Evolutionary conservation across 192 early-diverging fungal species (phyloP).

Genomic region (Coemansia sp.): DNA sequence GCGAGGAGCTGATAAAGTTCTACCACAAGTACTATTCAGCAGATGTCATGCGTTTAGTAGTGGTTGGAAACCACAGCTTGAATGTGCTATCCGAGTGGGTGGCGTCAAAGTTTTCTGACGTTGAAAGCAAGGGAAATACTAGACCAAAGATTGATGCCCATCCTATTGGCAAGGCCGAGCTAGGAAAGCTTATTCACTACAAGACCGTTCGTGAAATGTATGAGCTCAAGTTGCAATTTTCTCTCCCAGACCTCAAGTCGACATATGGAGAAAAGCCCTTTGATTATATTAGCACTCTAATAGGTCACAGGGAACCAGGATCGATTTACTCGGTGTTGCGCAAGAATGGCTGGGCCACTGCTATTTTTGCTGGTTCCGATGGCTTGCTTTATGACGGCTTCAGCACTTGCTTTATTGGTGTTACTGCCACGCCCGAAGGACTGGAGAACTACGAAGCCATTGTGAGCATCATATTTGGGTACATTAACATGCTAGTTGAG

Average conservation of each 20-base stretch:
- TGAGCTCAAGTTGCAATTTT: conserved; percentile 72
- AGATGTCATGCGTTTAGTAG: conserved; percentile 87
- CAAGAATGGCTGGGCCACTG: conserved; percentile 81
- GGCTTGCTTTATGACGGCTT: conserved; percentile 31
- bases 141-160: too few relatives aligned
- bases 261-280: conserved; percentile 58
- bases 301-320: conserved; percentile 80
- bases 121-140: too few relatives aligned
- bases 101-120: conserved; percentile 71
- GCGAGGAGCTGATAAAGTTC: conserved; percentile 79
- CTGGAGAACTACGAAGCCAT: conserved; percentile 19
- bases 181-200: conserved; percentile 28
- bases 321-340: conserved; percentile 81
- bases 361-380: conserved; percentile 49
- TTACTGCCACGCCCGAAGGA: conserved; percentile 24
- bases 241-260: conserved; percentile 72
- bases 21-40: conserved; percentile 88
- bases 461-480: conserved; percentile 29
- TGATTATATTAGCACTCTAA: conserved; percentile 70
- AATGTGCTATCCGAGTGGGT: conserved; percentile 77
- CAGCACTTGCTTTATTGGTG: conserved; percentile 17
- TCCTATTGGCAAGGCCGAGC: too few relatives aligned
- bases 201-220: conserved; percentile 76
- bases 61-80: conserved; percentile 78
- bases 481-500: conserved; percentile 14